These are phyloP conservation scores for Phoenix dactylifera DNA, from an alignment of 176 grass and related monocot genomes.

Conservation along the genomic window DNA sequence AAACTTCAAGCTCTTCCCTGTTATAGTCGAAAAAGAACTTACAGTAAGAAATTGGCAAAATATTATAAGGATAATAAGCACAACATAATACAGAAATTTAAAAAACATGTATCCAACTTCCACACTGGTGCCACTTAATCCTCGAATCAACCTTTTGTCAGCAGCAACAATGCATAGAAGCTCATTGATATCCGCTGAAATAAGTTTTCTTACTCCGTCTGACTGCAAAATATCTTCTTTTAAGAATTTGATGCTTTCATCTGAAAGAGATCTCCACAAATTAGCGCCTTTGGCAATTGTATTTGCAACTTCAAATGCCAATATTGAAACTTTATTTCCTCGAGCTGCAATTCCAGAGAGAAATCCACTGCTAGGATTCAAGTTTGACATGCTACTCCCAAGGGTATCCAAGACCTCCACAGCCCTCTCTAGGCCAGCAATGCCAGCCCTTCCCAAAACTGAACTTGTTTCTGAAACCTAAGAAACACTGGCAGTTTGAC, in stretches of 20 bases:
- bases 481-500: conserved; percentile 30
- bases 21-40: background rate
- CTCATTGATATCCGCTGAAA: conserved; percentile 51
- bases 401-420: conserved; percentile 95
- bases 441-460: conserved; percentile 77
- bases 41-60: background rate
- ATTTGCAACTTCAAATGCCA: conserved; percentile 19
- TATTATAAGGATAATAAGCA: too few species aligned
- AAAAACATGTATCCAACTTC: too few species aligned
- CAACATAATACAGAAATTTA: too few species aligned
- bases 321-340: conserved; percentile 16
- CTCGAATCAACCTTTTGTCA: conserved; percentile 70
- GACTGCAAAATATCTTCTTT: conserved; percentile 78
- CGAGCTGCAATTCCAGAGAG: conserved; percentile 2
- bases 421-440: conserved; percentile 64
- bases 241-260: conserved; percentile 59
- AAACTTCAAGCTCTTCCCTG: conserved; percentile 80
- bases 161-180: conserved; percentile 54
- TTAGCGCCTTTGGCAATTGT: conserved; percentile 46
- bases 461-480: conserved; percentile 86
- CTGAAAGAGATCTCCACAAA: conserved; percentile 70
- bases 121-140: background rate
- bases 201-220: conserved; percentile 59
- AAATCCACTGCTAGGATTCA: conserved; percentile 4
- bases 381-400: conserved; percentile 88